Percentiles rank a stretch among this genome's conserved stretches.
Conservation (phyloP, 2,329 filamentous ascomycete genomes). For the Colletotrichum sp. region DNA sequence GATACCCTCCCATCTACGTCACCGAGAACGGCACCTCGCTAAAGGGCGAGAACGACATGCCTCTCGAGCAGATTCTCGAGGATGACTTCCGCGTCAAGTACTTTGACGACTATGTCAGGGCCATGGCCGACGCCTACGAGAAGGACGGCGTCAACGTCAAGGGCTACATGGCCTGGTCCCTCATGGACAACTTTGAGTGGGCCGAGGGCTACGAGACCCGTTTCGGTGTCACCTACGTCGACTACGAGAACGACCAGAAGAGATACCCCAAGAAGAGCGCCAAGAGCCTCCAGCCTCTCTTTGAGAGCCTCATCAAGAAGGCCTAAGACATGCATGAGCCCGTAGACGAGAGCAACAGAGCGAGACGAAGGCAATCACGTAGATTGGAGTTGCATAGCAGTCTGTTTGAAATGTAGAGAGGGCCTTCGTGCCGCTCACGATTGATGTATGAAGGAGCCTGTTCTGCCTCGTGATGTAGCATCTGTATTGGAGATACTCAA, state of each 20-base stretch:
- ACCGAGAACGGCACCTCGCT: conserved; percentile 89
- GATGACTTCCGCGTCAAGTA: conserved; percentile 85
- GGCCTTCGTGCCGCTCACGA: background rate
- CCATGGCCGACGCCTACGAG: conserved; percentile 74
- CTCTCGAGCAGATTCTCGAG: conserved; percentile 72
- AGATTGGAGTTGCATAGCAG: background rate
- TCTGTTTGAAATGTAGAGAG: background rate
- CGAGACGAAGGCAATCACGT: background rate
- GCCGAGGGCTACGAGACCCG: conserved; percentile 89
- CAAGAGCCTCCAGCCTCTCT: conserved; percentile 71
- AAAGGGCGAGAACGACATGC: conserved; percentile 81
- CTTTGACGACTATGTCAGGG: conserved; percentile 77
- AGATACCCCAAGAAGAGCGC: conserved; percentile 86
- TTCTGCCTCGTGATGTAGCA: background rate
- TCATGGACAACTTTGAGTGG: conserved; percentile 93
- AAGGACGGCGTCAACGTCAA: conserved; percentile 79
- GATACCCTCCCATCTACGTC: conserved; percentile 79
- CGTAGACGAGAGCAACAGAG: background rate
- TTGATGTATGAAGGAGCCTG: conserved; percentile 1
- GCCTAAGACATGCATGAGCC: conserved; percentile 35
- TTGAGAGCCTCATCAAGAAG: conserved; percentile 73
- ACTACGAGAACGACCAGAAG: conserved; percentile 81
- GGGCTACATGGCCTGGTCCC: conserved; percentile 85
- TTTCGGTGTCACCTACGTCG: conserved; percentile 84
- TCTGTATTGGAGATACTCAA: background rate